A percentile compares a stretch with the other conserved stretches of the same genome.
phyloP scores from a whole-genome alignment of 2,329 filamentous ascomycete genomes.

The Chalaropsis thielavioides region DNA sequence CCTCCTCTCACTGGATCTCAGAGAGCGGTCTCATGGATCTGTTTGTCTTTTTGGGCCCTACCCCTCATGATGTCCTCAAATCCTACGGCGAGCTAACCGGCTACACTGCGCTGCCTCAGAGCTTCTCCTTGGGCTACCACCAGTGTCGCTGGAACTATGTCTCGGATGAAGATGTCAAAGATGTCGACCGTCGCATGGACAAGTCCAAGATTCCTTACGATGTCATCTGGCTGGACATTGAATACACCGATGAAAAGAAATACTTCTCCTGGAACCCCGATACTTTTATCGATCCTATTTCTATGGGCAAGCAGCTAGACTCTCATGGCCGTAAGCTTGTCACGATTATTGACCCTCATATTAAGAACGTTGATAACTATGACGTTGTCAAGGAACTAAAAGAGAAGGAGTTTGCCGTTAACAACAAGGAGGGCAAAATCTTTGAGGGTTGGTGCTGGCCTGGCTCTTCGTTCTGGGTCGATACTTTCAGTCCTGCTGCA shows the following conservation, averaged over 20 bases:
- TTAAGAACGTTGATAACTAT: slow-evolving; percentile 81
- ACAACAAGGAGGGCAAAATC: slow-evolving; percentile 75
- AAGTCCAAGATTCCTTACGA: slow-evolving; percentile 93
- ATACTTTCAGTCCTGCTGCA: slow-evolving; percentile 87
- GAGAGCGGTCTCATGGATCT: slow-evolving; percentile 80
- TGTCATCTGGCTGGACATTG: slow-evolving; percentile 96
- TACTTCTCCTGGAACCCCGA: slow-evolving; percentile 96
- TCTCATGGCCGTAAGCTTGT: slow-evolving; percentile 79
- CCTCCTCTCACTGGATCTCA: slow-evolving; percentile 92
- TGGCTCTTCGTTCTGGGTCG: slow-evolving; percentile 89
- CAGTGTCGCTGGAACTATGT: slow-evolving; percentile 99
- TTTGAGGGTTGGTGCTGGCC: slow-evolving; percentile 99
- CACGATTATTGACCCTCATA: slow-evolving; percentile 90
- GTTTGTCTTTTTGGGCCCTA: slow-evolving; percentile 87
- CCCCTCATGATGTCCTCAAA: slow-evolving; percentile 65
- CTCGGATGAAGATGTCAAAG: slow-evolving; percentile 89
- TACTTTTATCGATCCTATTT: slow-evolving; percentile 70
- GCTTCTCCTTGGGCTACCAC: slow-evolving; percentile 86
- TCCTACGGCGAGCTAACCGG: slow-evolving; percentile 84
- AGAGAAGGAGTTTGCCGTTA: slow-evolving; percentile 66
- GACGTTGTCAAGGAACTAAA: slow-evolving; percentile 65
- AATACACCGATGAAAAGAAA: slow-evolving; percentile 92
- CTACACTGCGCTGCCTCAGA: slow-evolving; percentile 77
- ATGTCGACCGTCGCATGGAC: slow-evolving; percentile 93
- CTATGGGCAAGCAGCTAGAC: slow-evolving; percentile 80